phyloP scores from a whole-genome alignment of 345 rosid species.

The Mangifera indica region DNA sequence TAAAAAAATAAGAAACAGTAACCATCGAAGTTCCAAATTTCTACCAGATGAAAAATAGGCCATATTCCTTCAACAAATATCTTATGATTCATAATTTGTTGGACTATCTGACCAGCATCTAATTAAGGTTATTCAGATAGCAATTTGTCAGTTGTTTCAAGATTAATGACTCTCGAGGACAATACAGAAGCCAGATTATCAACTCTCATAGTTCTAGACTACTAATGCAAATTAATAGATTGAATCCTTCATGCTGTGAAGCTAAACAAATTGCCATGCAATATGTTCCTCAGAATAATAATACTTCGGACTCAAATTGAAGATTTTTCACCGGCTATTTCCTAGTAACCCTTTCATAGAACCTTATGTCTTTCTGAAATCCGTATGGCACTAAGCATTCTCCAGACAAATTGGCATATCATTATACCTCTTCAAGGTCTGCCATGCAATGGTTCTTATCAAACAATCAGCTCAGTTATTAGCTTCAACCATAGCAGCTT shows the following conservation, averaged over 20 bases:
- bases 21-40: not conserved
- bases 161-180: not conserved
- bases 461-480: not conserved
- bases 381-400: not conserved
- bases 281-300: constrained; percentile 2
- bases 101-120: not conserved
- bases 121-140: not conserved
- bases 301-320: not conserved
- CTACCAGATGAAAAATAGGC: not conserved
- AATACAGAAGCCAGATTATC: not conserved
- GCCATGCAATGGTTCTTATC: not conserved
- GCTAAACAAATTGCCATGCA: not conserved
- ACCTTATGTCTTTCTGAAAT: not conserved
- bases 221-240: not conserved
- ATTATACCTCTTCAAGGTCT: not conserved
- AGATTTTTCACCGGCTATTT: not conserved
- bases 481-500: not conserved
- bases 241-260: not conserved
- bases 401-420: constrained; percentile 1
- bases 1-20: no score
- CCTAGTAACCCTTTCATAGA: not conserved
- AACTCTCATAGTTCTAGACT: not conserved
- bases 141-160: not conserved
- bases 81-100: not conserved
- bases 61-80: not conserved